Evolutionary conservation across 2,329 filamentous ascomycete genomes (phyloP).

Genomic region (Talaromyces sp.): DNA sequence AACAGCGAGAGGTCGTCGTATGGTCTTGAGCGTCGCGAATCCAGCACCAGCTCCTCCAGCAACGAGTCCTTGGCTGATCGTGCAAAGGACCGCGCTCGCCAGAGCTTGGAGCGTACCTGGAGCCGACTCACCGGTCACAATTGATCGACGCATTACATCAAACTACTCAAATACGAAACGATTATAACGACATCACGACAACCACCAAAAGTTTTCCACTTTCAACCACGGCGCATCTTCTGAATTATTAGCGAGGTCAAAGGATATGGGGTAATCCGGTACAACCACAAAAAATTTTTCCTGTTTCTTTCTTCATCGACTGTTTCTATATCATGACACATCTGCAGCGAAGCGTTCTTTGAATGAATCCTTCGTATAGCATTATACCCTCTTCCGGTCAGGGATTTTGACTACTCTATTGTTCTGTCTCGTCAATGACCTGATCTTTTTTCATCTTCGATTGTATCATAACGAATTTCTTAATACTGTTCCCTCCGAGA

Average conservation of each 20-base stretch:
- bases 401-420: not conserved
- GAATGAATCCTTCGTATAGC: conserved; percentile 12
- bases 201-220: conserved; percentile 7
- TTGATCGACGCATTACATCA: not conserved
- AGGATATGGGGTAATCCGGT: not conserved
- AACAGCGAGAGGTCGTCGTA: conserved; percentile 21
- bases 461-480: conserved; percentile 14
- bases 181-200: conserved; percentile 8
- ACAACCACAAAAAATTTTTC: conserved; percentile 2
- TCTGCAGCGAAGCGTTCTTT: conserved; percentile 11
- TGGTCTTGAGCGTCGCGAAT: conserved; percentile 36
- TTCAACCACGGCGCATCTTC: conserved; percentile 6
- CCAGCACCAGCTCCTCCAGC: conserved; percentile 35
- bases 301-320: not conserved
- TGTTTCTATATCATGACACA: not conserved
- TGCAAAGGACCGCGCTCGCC: conserved; percentile 35
- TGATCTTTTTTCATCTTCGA: not conserved
- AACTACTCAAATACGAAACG: not conserved
- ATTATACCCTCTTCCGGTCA: conserved; percentile 16
- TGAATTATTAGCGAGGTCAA: conserved; percentile 9
- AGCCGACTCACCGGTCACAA: conserved; percentile 31
- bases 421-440: not conserved
- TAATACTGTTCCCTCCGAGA: not conserved
- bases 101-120: conserved; percentile 40
- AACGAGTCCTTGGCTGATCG: conserved; percentile 34